These are phyloP conservation scores for Leucoagaricus sp. DNA, from an alignment of 1,284 basidiomycete genomes.

Conservation along the genomic window DNA sequence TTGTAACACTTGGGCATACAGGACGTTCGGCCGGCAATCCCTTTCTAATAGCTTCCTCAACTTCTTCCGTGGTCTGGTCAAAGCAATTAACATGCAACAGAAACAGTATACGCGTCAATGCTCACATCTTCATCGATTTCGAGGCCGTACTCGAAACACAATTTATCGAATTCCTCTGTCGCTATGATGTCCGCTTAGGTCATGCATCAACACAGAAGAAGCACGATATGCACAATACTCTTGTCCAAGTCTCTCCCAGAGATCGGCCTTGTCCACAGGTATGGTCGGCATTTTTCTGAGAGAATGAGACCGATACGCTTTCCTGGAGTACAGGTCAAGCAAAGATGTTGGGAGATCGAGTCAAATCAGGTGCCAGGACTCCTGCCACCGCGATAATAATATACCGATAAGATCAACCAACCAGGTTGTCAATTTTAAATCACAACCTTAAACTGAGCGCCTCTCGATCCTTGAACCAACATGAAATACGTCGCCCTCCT, in stretches of 20 bases:
- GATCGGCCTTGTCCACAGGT: slow-evolving; percentile 92
- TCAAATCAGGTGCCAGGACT: slow-evolving; percentile 23
- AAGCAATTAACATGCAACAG: background rate
- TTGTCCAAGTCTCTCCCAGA: slow-evolving; percentile 85
- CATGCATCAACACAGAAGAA: slow-evolving; percentile 12
- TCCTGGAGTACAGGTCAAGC: slow-evolving; percentile 24
- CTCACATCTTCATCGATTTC: slow-evolving; percentile 97
- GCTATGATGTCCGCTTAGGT: slow-evolving; percentile 46
- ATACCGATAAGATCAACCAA: slow-evolving; percentile 13
- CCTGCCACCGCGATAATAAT: slow-evolving; percentile 19
- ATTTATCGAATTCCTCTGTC: slow-evolving; percentile 91
- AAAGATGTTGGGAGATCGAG: slow-evolving; percentile 22
- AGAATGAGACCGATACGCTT: slow-evolving; percentile 12
- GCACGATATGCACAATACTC: slow-evolving; percentile 69
- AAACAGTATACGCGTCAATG: background rate
- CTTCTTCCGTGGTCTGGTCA: slow-evolving; percentile 83
- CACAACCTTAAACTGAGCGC: slow-evolving; percentile 16
- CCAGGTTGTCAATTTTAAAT: background rate
- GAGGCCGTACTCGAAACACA: slow-evolving; percentile 97
- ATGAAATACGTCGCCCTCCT: slow-evolving; percentile 97
- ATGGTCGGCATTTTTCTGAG: slow-evolving; percentile 83
- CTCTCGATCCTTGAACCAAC: no score
- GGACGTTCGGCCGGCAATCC: slow-evolving; percentile 83
- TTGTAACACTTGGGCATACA: slow-evolving; percentile 43
- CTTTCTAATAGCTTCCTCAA: slow-evolving; percentile 79